Evolutionary conservation across 2,329 filamentous ascomycete genomes (phyloP).

Genomic region (Sordariomycetes sp.): DNA sequence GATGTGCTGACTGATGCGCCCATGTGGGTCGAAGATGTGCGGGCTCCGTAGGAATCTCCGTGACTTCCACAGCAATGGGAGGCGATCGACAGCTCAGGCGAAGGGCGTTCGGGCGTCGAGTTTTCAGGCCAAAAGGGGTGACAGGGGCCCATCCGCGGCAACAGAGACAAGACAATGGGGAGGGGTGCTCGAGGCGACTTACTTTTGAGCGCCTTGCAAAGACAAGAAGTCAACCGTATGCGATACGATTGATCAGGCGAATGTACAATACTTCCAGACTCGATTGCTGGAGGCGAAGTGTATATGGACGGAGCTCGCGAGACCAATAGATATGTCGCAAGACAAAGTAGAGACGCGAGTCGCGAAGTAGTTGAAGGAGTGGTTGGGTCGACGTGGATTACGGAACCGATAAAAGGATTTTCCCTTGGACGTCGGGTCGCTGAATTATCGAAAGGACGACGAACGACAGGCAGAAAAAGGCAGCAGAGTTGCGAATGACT

Average conservation of each 20-base stretch:
- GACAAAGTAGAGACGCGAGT: background rate
- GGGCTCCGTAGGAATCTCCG: background rate
- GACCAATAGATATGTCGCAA: background rate
- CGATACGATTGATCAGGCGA: conserved; percentile 12
- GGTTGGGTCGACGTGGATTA: background rate
- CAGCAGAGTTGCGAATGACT: background rate
- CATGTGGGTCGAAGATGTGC: background rate
- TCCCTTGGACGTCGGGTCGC: background rate
- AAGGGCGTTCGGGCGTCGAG: background rate
- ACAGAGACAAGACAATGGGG: conserved; percentile 5
- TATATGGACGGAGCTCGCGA: background rate
- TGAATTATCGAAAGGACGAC: background rate
- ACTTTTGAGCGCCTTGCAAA: conserved; percentile 40
- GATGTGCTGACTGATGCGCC: background rate
- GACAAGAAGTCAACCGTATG: conserved; percentile 10
- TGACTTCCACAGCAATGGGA: background rate
- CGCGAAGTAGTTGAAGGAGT: background rate
- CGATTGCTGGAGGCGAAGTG: background rate
- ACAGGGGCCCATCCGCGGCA: conserved; percentile 12
- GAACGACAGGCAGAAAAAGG: background rate
- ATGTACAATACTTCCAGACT: conserved; percentile 11
- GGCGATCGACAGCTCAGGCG: background rate
- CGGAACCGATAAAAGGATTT: background rate
- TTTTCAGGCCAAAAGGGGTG: background rate
- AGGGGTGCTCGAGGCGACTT: conserved; percentile 14